Conservation (phyloP, 805 yeast genomes). For the Ogataea trehaloabstinens region DNA sequence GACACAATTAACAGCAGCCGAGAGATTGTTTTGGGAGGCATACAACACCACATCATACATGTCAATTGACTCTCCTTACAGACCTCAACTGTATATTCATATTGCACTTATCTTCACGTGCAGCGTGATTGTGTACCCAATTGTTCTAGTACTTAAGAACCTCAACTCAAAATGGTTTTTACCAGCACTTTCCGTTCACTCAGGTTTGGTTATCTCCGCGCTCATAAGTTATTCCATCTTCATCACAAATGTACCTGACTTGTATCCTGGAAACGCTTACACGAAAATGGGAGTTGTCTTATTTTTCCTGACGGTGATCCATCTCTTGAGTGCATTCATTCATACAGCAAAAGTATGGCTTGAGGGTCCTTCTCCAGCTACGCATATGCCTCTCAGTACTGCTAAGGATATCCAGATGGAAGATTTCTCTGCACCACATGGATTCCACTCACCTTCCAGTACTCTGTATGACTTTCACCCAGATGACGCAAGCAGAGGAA, state of each 20-base stretch:
- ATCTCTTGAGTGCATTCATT: constrained; percentile 53
- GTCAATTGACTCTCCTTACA: constrained; percentile 48
- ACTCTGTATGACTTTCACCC: constrained; percentile 33
- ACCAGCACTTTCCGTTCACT: constrained; percentile 53
- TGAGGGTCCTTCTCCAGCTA: constrained; percentile 15
- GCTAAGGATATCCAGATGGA: constrained; percentile 29
- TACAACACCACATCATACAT: constrained; percentile 79
- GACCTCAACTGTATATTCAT: constrained; percentile 56
- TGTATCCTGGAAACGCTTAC: constrained; percentile 80
- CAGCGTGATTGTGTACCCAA: constrained; percentile 62
- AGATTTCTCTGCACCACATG: constrained; percentile 11
- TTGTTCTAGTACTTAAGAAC: constrained; percentile 61
- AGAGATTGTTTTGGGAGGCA: constrained; percentile 69
- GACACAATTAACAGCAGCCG: constrained; percentile 67
- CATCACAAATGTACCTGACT: constrained; percentile 54
- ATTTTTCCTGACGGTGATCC: constrained; percentile 50
- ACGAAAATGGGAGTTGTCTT: constrained; percentile 62
- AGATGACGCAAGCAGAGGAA: constrained; percentile 13
- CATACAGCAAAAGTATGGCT: constrained; percentile 46
- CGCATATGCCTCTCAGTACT: constrained; percentile 10
- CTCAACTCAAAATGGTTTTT: constrained; percentile 57
- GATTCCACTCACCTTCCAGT: constrained; percentile 33
- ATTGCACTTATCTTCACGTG: constrained; percentile 41
- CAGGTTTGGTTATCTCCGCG: constrained; percentile 45
- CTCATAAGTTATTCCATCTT: constrained; percentile 56